Evolutionary conservation across 257 asterid genomes (phyloP), one percentile per base, ranked within the genome.

Genomic region (Gardenia jasminoides): DNA sequence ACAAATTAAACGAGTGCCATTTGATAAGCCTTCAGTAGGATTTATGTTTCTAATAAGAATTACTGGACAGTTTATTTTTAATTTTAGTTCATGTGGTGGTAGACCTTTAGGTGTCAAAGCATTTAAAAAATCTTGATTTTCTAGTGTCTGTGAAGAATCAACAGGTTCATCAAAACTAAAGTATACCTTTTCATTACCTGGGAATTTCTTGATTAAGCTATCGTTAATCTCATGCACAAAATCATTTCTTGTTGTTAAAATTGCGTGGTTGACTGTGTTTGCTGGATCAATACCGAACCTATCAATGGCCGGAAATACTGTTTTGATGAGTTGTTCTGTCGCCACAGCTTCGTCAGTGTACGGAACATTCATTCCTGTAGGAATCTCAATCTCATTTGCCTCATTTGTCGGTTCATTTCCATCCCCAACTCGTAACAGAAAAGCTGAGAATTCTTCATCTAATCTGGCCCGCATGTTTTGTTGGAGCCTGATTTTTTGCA

Each of bases 51-150:
- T 22, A 7, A 59, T 2, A 0, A 59, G 15, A 22, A 59, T 59
- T 0, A 59, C 12, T 0, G n/a, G 76, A 48, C 26, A 10, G 1
- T 28, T 48, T 0, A 0, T 3, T 47, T 47, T 72, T 1, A 72
- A 16, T 0, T 0, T 9, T 0, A 72, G 13, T 3, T 6, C 1
- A 26, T 48, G 64, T 0, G 33, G 44, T 0, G 10, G 62, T 0
- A 72, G 13, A 0, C 64, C 76, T 3, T 10, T 12, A 0, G 64
- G 76, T n/a, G 15, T 31, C n/a, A 1, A 47, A 3, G 39, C 0
- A 24, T 59, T 52, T n/a, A n/a, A n/a, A 11, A 24, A 6, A 7
- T 43, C 58, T 10, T 30, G 10, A 7, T 13, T 13, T 0, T 67
- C 0, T 3, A 15, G 1, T 31, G 31, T 24, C 1, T 67, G 0